Evolutionary conservation across 108 stramenopile species (phyloP).

Genomic region (Cylindrotheca fusiformis): DNA sequence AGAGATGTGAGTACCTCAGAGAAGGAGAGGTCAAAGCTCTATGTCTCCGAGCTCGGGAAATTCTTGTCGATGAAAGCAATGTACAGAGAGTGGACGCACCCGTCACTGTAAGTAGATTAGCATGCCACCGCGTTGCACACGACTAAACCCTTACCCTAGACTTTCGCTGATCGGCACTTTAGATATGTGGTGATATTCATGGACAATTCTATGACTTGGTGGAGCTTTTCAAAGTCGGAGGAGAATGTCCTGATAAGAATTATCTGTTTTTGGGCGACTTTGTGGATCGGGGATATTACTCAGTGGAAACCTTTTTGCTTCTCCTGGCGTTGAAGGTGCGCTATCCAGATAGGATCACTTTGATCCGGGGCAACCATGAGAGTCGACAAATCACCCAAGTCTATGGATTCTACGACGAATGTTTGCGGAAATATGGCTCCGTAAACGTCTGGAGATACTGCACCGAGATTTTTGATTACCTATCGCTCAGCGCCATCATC

Average conservation of each 20-base stretch:
- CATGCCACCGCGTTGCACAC: no score
- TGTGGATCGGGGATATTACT: constrained; percentile 99
- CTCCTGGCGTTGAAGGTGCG: constrained; percentile 96
- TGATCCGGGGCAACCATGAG: constrained; percentile 98
- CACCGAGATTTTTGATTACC: constrained; percentile 98
- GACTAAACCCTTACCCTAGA: no score
- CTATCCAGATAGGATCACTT: constrained; percentile 97
- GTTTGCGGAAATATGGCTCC: constrained; percentile 94
- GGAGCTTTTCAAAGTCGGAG: constrained; percentile 98
- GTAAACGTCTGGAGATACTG: constrained; percentile 99
- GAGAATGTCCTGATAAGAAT: constrained; percentile 96
- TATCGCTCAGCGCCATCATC: constrained; percentile 91
- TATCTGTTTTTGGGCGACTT: constrained; percentile 99
- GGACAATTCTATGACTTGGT: constrained; percentile 99
- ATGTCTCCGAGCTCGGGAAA: constrained; percentile 95
- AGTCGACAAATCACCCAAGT: constrained; percentile 97
- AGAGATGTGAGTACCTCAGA: constrained; percentile 96
- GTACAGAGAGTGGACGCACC: constrained; percentile 98
- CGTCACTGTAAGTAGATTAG: constrained; percentile 91
- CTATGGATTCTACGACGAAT: constrained; percentile 99
- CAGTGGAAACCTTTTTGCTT: constrained; percentile 96
- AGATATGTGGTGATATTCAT: constrained; percentile 99
- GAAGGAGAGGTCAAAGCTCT: constrained; percentile 98
- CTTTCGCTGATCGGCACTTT: constrained; percentile 5
- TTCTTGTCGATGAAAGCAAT: constrained; percentile 97